Evolutionary conservation across 768 basidiomycete genomes (phyloP), one percentile per base, ranked within the genome.

Genomic region (Tulasnella calospora): DNA sequence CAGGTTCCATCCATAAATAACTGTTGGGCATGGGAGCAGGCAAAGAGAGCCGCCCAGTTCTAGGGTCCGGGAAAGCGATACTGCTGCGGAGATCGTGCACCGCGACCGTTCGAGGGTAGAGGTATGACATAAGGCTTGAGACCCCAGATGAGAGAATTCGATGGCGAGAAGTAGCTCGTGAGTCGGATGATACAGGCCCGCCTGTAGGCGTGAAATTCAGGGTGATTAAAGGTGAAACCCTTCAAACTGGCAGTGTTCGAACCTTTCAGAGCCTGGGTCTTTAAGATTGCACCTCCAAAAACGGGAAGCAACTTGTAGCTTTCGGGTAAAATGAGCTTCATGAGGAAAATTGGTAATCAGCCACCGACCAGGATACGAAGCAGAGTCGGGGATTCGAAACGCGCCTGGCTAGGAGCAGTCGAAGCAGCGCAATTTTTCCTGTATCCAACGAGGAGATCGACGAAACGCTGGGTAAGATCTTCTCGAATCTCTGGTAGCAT

Each of bases 211-310:
- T 2, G 47, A 79, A n/a, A 38, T 23, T 47, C 17, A 78, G 79
- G 76, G 47, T 46, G 19, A 69, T 44, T 41, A 12, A 61, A 51
- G 51, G 55, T 41, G 76, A 55, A 44, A 33, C 23, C 19, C 2
- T 51, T n/a, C 51, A 21, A 55, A 74, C 40, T 74, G 73, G 76
- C 77, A 77, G 81, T 51, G 51, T 1, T 79, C 82, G 44, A 23
- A 91, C 97, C 95, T 91, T 98, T 97, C n/a, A 99, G 85, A 27
- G 95, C 91, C 83, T 98, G 97, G 74, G 89, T 89, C 86, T 99
- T 99, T 70, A 92, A 87, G 44, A 98, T 89, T 15, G 91, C 91
- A 3, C 98, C 86, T 3, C 89, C 89, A 83, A 92, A 96, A 23
- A 95, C 87, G 0, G 96, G 94, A 61, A 99, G 88, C 0, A 92